A percentile compares a stretch with the other conserved stretches of the same genome.
phyloP scores from a whole-genome alignment of 164 flowering plant species.

The Brasenia schreberi region DNA sequence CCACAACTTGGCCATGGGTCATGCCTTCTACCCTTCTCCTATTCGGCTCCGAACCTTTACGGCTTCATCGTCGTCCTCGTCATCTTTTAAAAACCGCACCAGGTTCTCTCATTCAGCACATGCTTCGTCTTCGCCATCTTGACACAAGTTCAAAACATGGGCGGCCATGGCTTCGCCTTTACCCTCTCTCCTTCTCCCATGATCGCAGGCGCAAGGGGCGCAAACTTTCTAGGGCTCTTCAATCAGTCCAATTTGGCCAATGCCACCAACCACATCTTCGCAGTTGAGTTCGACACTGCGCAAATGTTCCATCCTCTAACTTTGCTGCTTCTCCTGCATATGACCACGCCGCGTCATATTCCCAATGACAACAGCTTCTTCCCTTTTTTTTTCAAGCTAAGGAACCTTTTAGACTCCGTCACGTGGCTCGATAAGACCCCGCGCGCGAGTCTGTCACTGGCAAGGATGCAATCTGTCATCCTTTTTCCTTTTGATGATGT shows the following conservation, averaged over 20 bases:
- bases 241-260: constrained; percentile 10
- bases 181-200: constrained; percentile 17
- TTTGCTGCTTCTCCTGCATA: too few species aligned
- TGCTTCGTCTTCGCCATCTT: constrained; percentile 28
- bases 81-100: constrained; percentile 17
- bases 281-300: constrained; percentile 40
- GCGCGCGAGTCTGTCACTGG: too few species aligned
- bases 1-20: constrained; percentile 17
- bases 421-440: too few species aligned
- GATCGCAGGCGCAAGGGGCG: constrained; percentile 15
- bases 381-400: too few species aligned
- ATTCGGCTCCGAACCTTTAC: not conserved
- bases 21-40: constrained; percentile 26
- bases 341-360: too few species aligned
- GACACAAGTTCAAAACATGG: constrained; percentile 5
- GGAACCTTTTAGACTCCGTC: too few species aligned
- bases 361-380: too few species aligned
- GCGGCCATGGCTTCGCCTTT: constrained; percentile 36
- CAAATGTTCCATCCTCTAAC: not conserved
- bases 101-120: constrained; percentile 30
- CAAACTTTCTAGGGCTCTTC: constrained; percentile 32
- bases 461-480: too few species aligned
- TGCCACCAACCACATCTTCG: constrained; percentile 21
- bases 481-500: too few species aligned
- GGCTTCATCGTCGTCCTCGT: constrained; percentile 34